Evolutionary conservation across 768 basidiomycete genomes (phyloP).

Genomic region (Termitomyces sp.): DNA sequence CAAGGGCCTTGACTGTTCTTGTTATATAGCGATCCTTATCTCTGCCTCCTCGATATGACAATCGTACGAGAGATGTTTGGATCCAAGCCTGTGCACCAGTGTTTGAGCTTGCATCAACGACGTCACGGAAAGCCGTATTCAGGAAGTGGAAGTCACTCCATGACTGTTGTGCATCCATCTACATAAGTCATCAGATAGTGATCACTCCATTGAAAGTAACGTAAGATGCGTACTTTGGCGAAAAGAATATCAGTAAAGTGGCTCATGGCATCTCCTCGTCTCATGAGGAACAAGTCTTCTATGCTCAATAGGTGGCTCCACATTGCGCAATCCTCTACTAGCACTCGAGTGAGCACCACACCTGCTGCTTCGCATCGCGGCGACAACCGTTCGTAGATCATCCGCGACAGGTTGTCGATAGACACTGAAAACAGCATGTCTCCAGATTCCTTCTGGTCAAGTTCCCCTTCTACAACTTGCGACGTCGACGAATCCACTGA

Average conservation of each 20-base stretch:
- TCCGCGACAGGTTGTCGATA: conserved; percentile 52
- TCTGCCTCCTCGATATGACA: conserved; percentile 56
- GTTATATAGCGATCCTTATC: conserved; percentile 39
- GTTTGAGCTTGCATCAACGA: conserved; percentile 43
- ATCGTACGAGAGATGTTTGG: conserved; percentile 61
- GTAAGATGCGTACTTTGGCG: conserved; percentile 45
- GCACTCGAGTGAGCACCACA: conserved; percentile 45
- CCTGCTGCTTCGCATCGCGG: conserved; percentile 51
- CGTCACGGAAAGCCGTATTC: conserved; percentile 70
- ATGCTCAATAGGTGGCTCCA: conserved; percentile 58
- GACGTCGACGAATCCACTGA: conserved; percentile 26
- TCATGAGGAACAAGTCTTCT: conserved; percentile 72
- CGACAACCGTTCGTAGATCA: conserved; percentile 61
- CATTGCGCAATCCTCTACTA: conserved; percentile 63
- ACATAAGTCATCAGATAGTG: background rate
- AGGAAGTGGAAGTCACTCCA: conserved; percentile 86
- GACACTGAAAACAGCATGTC: conserved; percentile 42
- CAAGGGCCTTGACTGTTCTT: conserved; percentile 58
- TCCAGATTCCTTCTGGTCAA: conserved; percentile 5
- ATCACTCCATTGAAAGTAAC: background rate
- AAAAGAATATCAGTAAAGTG: conserved; percentile 73
- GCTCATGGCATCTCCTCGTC: conserved; percentile 70
- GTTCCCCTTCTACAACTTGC: background rate
- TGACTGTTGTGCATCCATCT: conserved; percentile 71
- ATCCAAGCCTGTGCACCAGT: conserved; percentile 48